Base-by-base conservation (phyloP, 805 yeast genomes). In the Candida incommunis region DNA sequence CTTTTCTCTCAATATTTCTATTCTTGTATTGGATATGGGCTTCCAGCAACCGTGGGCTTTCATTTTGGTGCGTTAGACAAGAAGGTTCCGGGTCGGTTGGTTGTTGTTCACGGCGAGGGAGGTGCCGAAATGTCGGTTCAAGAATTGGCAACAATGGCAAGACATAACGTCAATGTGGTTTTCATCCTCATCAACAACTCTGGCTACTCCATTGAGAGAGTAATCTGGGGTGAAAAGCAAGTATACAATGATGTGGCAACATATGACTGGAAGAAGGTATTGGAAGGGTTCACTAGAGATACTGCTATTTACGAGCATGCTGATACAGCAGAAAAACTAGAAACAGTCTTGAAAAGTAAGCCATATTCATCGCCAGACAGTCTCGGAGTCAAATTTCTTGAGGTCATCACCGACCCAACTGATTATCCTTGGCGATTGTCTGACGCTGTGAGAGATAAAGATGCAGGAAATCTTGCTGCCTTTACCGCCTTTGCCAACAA, bases 61-160 rank as follows among this genome's bases (percentile, higher is more conserved):
- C 78, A 84, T 18, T 65, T 83, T 45, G 96, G 90, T 0, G 57
- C 54, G 40, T 65, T 67, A 3, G 50, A 54, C 11, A 54, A 55
- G 35, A 57, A 56, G 29, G 48, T 49, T 4, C 50, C 55, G 41
- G 71, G 78, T 25, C 73, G 94, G 54, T 69, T 87, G 41, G 68
- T 85, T 20, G 66, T 87, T 22, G 64, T 85, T 16, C 87, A 83
- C 67, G 96, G 96, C 46, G 96, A 88, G 60, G 96, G 96, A 1
- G 80, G 95, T 2, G 90, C 95, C 2, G 95, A 85, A 66, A 83
- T 88, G 95, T 86, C 96, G 3, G 69, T 82, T 45, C 95, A 88
- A 68, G 96, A 88, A 58, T 62, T 80, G 43, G 75, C 85, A 0
- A 70, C 84, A 2, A 75, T 74, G 56, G 60, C 82, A 34, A 72